These are phyloP conservation scores for Centaurea solstitialis DNA, from an alignment of 129 eudicot genomes.

Conservation along the genomic window DNA sequence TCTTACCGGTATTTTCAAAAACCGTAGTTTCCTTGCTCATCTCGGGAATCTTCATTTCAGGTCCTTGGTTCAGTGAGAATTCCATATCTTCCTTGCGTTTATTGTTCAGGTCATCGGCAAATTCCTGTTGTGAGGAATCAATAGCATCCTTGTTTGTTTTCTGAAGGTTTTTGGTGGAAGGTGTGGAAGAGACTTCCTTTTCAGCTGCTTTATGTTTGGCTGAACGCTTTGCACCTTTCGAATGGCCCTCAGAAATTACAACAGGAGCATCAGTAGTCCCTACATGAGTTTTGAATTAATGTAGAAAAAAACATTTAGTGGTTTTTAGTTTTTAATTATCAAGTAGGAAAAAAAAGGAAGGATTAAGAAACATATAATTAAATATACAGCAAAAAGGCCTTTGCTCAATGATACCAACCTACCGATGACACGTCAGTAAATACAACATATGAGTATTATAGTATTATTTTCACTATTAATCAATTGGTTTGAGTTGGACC, in stretches of 20 bases:
- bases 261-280: slow-evolving; percentile 27
- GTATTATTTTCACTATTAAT: too few species aligned
- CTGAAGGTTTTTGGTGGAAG: slow-evolving; percentile 4
- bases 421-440: too few species aligned
- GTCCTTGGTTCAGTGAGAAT: slow-evolving; percentile 10
- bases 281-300: slow-evolving; percentile 18
- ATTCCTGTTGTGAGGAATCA: slow-evolving; percentile 13
- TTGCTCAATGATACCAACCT: not conserved
- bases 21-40: slow-evolving; percentile 4
- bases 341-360: not conserved
- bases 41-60: slow-evolving; percentile 20
- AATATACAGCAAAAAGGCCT: not conserved
- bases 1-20: slow-evolving; percentile 16
- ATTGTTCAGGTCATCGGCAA: slow-evolving; percentile 7
- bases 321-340: not conserved
- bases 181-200: slow-evolving; percentile 21
- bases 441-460: too few species aligned
- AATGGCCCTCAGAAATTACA: not conserved
- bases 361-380: not conserved
- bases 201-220: slow-evolving; percentile 25
- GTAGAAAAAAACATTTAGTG: not conserved
- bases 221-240: slow-evolving; percentile 10
- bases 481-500: too few species aligned
- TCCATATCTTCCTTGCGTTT: slow-evolving; percentile 25
- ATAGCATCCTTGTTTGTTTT: slow-evolving; percentile 11